Evolutionary conservation across 2,329 filamentous ascomycete genomes (phyloP).

Genomic region (Tolypocladium amazonense): DNA sequence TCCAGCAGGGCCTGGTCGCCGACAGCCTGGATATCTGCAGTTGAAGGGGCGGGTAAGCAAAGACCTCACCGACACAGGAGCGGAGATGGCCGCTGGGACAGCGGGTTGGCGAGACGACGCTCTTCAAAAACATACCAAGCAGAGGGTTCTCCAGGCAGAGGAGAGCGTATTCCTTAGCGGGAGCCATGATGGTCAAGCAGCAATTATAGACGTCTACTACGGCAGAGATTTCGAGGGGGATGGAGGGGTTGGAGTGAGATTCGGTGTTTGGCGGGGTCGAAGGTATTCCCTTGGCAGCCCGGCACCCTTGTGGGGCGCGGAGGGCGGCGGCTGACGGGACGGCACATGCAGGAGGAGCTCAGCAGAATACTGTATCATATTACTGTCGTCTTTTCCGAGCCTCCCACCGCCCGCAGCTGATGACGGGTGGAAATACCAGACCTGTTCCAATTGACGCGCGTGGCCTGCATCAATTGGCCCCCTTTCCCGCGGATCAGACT

Average conservation of each 20-base stretch:
- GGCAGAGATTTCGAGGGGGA: not conserved
- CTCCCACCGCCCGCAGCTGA: not conserved
- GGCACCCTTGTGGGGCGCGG: not conserved
- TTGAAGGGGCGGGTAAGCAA: conserved; percentile 1
- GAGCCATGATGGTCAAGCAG: conserved; percentile 47
- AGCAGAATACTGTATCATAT: not conserved
- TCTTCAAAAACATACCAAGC: conserved; percentile 52
- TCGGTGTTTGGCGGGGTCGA: not conserved
- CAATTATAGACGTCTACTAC: not conserved
- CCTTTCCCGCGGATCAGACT: no score
- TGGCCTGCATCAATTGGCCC: no score
- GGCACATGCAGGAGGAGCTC: not conserved
- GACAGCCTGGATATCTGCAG: conserved; percentile 74
- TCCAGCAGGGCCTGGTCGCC: conserved; percentile 77
- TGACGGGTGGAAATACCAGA: no score
- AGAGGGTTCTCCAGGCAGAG: conserved; percentile 96
- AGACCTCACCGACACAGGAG: not conserved
- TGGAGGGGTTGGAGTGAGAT: not conserved
- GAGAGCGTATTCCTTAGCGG: conserved; percentile 72
- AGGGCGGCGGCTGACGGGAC: not conserved
- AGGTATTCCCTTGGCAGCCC: not conserved
- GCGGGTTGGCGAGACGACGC: conserved; percentile 1
- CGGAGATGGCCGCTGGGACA: not conserved
- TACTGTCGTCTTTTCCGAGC: not conserved
- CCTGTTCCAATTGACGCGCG: no score